A percentile compares a stretch with the other conserved stretches of the same genome.
phyloP scores from a whole-genome alignment of 352 stramenopile genomes.

The Phytophthora rubi region DNA sequence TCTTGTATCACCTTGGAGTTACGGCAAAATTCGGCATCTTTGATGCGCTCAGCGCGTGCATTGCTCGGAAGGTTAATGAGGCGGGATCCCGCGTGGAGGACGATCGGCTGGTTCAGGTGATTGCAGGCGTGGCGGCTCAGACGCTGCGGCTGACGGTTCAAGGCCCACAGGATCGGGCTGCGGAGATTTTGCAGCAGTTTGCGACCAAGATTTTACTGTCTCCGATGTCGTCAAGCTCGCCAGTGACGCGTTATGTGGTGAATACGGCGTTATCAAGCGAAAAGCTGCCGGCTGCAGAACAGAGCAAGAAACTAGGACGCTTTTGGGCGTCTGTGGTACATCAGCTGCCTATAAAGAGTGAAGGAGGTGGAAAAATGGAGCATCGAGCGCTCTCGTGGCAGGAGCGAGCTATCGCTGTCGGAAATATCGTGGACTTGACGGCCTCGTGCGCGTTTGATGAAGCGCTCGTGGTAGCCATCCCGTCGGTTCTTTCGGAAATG shows the following conservation, averaged over 20 bases:
- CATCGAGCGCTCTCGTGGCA: conserved; percentile 32
- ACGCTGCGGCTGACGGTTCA: conserved; percentile 23
- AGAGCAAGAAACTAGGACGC: conserved; percentile 4
- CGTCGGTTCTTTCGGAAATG: conserved; percentile 34
- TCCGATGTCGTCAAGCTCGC: conserved; percentile 28
- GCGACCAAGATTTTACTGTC: conserved; percentile 38
- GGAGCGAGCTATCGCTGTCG: conserved; percentile 38
- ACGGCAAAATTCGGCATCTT: conserved; percentile 37
- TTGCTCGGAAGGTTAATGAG: conserved; percentile 29
- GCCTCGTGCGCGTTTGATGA: conserved; percentile 34
- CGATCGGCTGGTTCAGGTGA: conserved; percentile 40
- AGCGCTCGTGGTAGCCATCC: conserved; percentile 27
- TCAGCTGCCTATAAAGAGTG: not conserved
- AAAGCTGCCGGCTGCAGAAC: conserved; percentile 4
- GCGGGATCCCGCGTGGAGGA: conserved; percentile 16
- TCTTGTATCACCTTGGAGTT: conserved; percentile 42
- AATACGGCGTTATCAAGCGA: conserved; percentile 11
- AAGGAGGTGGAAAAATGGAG: not conserved
- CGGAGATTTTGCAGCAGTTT: conserved; percentile 31
- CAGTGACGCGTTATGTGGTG: conserved; percentile 28
- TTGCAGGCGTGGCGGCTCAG: conserved; percentile 29
- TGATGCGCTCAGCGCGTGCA: conserved; percentile 41
- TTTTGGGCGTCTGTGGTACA: conserved; percentile 24
- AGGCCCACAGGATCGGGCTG: conserved; percentile 10
- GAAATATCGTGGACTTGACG: conserved; percentile 48